A percentile compares a stretch with the other conserved stretches of the same genome.
phyloP scores from a whole-genome alignment of 202 grass and related monocot species.

The Setaria viridis region DNA sequence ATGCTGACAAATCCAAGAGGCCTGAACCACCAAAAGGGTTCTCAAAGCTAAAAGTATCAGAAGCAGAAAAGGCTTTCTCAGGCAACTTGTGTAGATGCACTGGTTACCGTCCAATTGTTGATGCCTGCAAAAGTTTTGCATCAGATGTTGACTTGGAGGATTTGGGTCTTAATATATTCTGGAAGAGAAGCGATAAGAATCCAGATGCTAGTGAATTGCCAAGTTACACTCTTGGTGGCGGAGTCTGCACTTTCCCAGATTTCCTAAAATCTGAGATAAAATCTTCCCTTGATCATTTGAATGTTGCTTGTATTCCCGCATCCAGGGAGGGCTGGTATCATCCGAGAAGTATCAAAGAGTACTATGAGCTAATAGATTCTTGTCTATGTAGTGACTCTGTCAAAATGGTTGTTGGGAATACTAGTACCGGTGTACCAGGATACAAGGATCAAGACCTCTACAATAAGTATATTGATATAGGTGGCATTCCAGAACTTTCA shows the following conservation, averaged over 20 bases:
- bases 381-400: slow-evolving; percentile 36
- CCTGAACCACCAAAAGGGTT: slow-evolving; percentile 65
- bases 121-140: slow-evolving; percentile 91
- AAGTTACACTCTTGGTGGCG: slow-evolving; percentile 47
- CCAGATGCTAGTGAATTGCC: slow-evolving; percentile 61
- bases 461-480: slow-evolving; percentile 77
- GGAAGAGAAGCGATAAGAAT: slow-evolving; percentile 61
- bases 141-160: slow-evolving; percentile 84
- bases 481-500: slow-evolving; percentile 71
- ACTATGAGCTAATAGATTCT: slow-evolving; percentile 67
- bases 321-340: slow-evolving; percentile 57
- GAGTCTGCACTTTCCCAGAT: slow-evolving; percentile 78
- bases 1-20: slow-evolving; percentile 69
- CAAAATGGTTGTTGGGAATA: slow-evolving; percentile 79
- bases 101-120: slow-evolving; percentile 75
- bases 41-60: slow-evolving; percentile 67
- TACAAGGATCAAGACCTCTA: slow-evolving; percentile 78
- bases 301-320: not conserved
- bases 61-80: slow-evolving; percentile 69
- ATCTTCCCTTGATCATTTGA: slow-evolving; percentile 12
- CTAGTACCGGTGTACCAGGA: slow-evolving; percentile 59
- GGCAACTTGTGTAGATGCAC: slow-evolving; percentile 90
- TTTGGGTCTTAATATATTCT: slow-evolving; percentile 79
- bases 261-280: slow-evolving; percentile 85
- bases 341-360: slow-evolving; percentile 61